Conservation (phyloP, 306 rosid genomes). For the Vigna reflexopilosa region DNA sequence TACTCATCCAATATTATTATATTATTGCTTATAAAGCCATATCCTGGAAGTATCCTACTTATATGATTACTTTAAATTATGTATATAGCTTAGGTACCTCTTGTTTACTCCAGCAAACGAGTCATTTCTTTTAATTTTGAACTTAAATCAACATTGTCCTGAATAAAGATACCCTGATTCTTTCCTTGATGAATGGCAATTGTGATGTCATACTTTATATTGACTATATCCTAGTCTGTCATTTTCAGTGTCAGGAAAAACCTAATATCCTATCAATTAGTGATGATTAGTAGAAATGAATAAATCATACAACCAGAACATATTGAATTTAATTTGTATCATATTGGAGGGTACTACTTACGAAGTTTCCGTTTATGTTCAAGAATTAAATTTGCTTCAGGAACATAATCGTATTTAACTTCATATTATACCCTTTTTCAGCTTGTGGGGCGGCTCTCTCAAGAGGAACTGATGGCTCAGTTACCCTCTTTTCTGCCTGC, state of each 20-base stretch:
- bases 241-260: slow-evolving; percentile 17
- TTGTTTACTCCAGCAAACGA: not conserved
- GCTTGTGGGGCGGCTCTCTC: slow-evolving; percentile 91
- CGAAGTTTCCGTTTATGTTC: slow-evolving; percentile 16
- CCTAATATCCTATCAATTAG: slow-evolving; percentile 21
- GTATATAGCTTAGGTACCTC: not conserved
- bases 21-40: not conserved
- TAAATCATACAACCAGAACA: not conserved
- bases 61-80: not conserved
- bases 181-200: not conserved
- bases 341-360: not conserved
- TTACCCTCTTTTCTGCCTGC: slow-evolving; percentile 95
- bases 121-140: slow-evolving; percentile 21
- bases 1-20: slow-evolving; percentile 1
- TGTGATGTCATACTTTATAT: slow-evolving; percentile 23
- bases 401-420: slow-evolving; percentile 30
- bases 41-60: not conserved
- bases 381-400: slow-evolving; percentile 37
- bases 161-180: slow-evolving; percentile 5
- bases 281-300: slow-evolving; percentile 9
- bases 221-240: slow-evolving; percentile 17
- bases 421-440: slow-evolving; percentile 44
- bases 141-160: not conserved
- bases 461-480: slow-evolving; percentile 86
- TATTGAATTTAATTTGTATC: not conserved